Evolutionary conservation across 352 stramenopile genomes (phyloP), one percentile per base, ranked within the genome.

Genomic region (Phytopythium chamaehyphon): DNA sequence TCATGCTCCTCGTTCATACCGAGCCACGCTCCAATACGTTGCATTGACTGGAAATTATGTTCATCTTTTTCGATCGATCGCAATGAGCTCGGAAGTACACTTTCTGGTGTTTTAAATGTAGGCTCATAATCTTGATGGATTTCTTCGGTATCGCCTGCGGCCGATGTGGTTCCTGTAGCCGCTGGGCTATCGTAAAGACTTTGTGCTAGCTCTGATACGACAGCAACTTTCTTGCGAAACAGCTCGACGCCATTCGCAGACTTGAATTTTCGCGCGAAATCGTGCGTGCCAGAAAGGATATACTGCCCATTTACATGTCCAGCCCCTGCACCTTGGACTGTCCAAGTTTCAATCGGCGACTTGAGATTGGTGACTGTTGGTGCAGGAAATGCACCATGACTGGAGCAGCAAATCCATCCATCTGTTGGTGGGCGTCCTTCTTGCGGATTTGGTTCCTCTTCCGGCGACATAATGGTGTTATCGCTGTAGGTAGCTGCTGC

Each of bases 261-360:
- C 57, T 84, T 92, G 54, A 90, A 92, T 51, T 69, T 80, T 16
- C 48, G 38, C 4, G 67, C 71, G 12, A 54, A 44, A 22, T 87
- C 73, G 42, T 88, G 76, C 0, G 65, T 48, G n/a, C 82, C 82
- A 43, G 46, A 82, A 4, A 72, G 56, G 22, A 92, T 67, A 40
- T 88, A 90, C 12, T 73, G 76, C 3, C 77, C 76, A 44, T 92
- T 92, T 3, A 90, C 46, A 46, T 83, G 66, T 0, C 51, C 54
- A 1, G 69, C 55, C 6, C 82, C 82, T 21, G 82, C 79, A 19
- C 77, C 79, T 39, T 44, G 49, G 0, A 90, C 69, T 3, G 71
- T 47, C 74, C 74, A 87, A 12, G 79, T 83, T 24, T 90, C 76
- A 7, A 90, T 69, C 2, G 76, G 74, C 2, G 76, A 80, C 47